Base-by-base conservation (phyloP, 257 asterid species). In the Cruciata laevipes region DNA sequence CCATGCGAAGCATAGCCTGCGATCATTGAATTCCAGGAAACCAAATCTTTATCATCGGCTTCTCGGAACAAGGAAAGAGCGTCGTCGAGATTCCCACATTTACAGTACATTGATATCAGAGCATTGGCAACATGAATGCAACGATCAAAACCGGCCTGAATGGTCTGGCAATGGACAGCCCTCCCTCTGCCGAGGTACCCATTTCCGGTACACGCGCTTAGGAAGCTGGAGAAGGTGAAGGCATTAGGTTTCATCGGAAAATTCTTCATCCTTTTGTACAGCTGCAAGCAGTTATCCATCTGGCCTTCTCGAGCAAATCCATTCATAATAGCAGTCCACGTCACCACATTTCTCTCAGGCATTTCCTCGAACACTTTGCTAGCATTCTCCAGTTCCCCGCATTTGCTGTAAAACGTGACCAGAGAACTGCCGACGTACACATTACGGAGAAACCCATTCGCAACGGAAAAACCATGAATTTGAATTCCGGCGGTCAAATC, bases 11-110 rank as follows among this genome's bases (percentile, higher is more conserved):
- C 81, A 76, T 71, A 80, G 10, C 82, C 84, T 6, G 78, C 72
- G 16, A 77, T 74, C 74, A 80, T 80, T 3, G 82, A 70, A 62
- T 80, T 80, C 84, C 84, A 80, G 3, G 84, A 77, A 24, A 80
- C 84, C 75, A 80, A 76, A 68, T 80, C 82, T 47, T 66, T 77
- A 3, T 58, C 9, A 7, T 37, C 70, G 17, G 37, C 69, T 30
- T 35, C 66, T 60, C 66, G 14, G 75, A 80, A 77, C 52, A 80
- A 38, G 51, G 11, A 12, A 30, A 65, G 31, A 53, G 80, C 78
- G 52, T 69, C 85, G 21, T 71, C 61, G 40, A 80, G 63, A 13
- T 56, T 65, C 37, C 82, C 85, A 32, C 82, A 75, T 38, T 80
- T 80, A 59, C 72, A 69, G 65, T 80, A 77, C 85, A 74, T 77